Evolutionary conservation across 805 yeast species (phyloP).

Genomic region (Debaryomyces tyrocola): DNA sequence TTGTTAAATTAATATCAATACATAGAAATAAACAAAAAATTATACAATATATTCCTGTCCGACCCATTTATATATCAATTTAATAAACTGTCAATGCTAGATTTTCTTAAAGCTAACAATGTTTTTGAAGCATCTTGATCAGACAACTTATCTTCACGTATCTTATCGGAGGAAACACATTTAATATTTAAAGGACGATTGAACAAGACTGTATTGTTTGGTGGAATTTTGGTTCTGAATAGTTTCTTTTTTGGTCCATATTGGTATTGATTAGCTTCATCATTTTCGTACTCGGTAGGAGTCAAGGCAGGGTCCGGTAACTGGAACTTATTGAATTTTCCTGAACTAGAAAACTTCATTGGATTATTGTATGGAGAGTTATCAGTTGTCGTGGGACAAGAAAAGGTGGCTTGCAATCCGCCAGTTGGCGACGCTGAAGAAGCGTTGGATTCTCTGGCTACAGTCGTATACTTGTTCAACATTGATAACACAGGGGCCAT

Average conservation of each 20-base stretch:
- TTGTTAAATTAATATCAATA: slow-evolving; percentile 5
- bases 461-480: slow-evolving; percentile 20
- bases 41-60: neutral
- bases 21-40: neutral
- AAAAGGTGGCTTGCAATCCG: neutral
- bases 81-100: slow-evolving; percentile 41
- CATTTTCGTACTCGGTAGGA: slow-evolving; percentile 6
- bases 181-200: slow-evolving; percentile 3
- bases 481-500: slow-evolving; percentile 34
- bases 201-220: slow-evolving; percentile 18
- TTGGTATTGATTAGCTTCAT: slow-evolving; percentile 3
- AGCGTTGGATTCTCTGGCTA: neutral
- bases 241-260: slow-evolving; percentile 26
- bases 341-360: neutral
- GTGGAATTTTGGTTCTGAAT: slow-evolving; percentile 31
- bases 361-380: slow-evolving; percentile 4
- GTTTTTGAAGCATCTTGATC: slow-evolving; percentile 40
- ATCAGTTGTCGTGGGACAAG: slow-evolving; percentile 4
- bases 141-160: slow-evolving; percentile 12
- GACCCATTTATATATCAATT: slow-evolving; percentile 19
- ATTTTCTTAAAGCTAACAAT: slow-evolving; percentile 38
- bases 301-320: slow-evolving; percentile 42
- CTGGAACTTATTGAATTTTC: slow-evolving; percentile 17
- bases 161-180: slow-evolving; percentile 1
- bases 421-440: neutral